Evolutionary conservation across 192 early-diverging fungal genomes (phyloP).

Genomic region (Martensiomyces pterosporus): DNA sequence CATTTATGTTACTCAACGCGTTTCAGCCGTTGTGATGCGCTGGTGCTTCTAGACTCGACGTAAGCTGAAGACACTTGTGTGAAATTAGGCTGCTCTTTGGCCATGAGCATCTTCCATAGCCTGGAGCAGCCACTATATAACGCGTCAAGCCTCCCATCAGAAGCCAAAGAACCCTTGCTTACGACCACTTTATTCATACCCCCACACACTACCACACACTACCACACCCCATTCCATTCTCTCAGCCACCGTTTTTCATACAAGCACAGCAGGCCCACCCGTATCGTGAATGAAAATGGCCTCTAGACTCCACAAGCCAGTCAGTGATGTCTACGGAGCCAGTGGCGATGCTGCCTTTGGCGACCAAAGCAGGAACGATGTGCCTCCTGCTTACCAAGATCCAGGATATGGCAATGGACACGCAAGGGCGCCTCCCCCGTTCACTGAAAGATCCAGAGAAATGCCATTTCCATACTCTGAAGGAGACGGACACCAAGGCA

Average conservation of each 20-base stretch:
- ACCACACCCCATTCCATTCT: neutral
- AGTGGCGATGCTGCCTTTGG: conserved; percentile 3
- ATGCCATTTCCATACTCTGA: conserved; percentile 4
- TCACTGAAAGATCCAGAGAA: neutral
- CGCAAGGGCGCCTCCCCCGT: neutral
- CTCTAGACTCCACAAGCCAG: conserved; percentile 24
- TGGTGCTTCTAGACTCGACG: too few species aligned
- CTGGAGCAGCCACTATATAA: too few species aligned
- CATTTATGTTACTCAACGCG: too few species aligned
- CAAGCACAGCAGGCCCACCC: neutral
- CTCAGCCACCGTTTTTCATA: neutral
- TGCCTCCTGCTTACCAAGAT: neutral
- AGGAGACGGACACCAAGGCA: neutral
- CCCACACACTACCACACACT: neutral
- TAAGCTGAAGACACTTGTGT: too few species aligned
- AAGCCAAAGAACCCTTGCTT: too few species aligned
- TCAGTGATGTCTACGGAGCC: too few species aligned
- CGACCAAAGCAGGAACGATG: neutral
- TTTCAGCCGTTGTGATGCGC: too few species aligned
- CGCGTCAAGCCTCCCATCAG: too few species aligned
- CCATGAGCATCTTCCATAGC: too few species aligned
- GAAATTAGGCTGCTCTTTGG: too few species aligned
- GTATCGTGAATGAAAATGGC: conserved; percentile 9
- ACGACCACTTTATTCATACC: neutral
- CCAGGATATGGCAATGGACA: neutral